Evolutionary conservation across 2,329 filamentous ascomycete genomes (phyloP).

Genomic region (Aspergillus sp.): DNA sequence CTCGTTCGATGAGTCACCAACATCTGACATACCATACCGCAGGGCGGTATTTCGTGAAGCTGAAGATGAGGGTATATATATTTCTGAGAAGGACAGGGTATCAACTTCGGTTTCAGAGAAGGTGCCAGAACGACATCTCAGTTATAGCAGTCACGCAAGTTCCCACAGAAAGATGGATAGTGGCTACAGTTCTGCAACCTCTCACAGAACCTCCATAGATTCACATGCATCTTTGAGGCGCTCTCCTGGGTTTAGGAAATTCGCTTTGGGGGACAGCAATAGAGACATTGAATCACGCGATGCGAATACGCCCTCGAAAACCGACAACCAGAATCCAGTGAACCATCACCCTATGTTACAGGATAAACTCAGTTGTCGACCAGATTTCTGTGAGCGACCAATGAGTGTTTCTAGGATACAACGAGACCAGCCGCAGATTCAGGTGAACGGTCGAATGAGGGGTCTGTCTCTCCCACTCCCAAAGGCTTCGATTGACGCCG

Average conservation of each 20-base stretch:
- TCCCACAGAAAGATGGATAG: conserved; percentile 37
- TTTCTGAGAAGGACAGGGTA: conserved; percentile 21
- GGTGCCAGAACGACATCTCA: conserved; percentile 7
- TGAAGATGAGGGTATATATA: conserved; percentile 19
- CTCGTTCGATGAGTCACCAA: conserved; percentile 36
- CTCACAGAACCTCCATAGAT: conserved; percentile 27
- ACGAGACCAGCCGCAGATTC: conserved; percentile 10
- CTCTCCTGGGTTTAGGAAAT: conserved; percentile 11
- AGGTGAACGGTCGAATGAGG: conserved; percentile 6
- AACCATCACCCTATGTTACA: conserved; percentile 23
- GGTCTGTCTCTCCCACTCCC: conserved; percentile 13
- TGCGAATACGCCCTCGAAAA: neutral
- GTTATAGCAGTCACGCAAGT: conserved; percentile 20
- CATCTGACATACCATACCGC: conserved; percentile 11
- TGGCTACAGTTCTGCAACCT: conserved; percentile 40
- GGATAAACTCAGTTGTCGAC: conserved; percentile 12
- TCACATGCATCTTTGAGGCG: conserved; percentile 24
- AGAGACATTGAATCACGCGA: conserved; percentile 8
- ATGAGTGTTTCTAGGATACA: conserved; percentile 15
- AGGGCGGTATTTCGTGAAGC: conserved; percentile 16
- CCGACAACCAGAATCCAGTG: conserved; percentile 11
- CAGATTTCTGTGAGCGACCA: conserved; percentile 16
- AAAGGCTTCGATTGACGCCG: neutral
- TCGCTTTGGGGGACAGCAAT: conserved; percentile 18
- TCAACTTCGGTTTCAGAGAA: conserved; percentile 15